Percentiles rank a stretch among this genome's conserved stretches.
Conservation (phyloP, 2,329 filamentous ascomycete species). For the Microsporum canis region DNA sequence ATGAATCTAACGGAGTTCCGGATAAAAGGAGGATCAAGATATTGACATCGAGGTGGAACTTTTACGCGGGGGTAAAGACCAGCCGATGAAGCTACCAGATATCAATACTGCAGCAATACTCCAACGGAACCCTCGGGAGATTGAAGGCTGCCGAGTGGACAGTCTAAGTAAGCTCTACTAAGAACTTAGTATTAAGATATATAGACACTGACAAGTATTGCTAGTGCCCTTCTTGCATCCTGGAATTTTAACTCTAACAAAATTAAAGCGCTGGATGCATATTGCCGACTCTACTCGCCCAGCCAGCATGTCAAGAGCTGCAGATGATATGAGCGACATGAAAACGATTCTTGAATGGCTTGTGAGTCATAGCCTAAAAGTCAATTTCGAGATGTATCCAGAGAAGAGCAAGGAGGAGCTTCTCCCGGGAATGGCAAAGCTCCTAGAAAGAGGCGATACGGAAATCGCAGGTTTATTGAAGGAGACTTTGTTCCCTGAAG, state of each 20-base stretch:
- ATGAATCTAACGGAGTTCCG: background rate
- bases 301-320: constrained; percentile 3
- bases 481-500: background rate
- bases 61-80: constrained; percentile 6
- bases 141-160: background rate
- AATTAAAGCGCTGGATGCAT: constrained; percentile 12
- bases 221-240: constrained; percentile 9
- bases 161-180: background rate
- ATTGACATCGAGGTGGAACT: background rate
- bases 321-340: constrained; percentile 7
- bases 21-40: background rate
- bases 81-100: constrained; percentile 9
- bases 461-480: background rate
- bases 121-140: background rate
- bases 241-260: constrained; percentile 8
- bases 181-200: background rate
- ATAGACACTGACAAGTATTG: background rate
- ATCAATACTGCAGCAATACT: constrained; percentile 1
- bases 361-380: background rate
- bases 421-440: constrained; percentile 5
- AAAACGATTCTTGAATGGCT: constrained; percentile 8
- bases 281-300: constrained; percentile 10
- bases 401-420: constrained; percentile 11
- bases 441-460: background rate
- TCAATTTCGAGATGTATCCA: constrained; percentile 9